Evolutionary conservation across 2,329 filamentous ascomycete species (phyloP), one percentile per base, ranked within the genome.

Genomic region (Neofusicoccum sp.): DNA sequence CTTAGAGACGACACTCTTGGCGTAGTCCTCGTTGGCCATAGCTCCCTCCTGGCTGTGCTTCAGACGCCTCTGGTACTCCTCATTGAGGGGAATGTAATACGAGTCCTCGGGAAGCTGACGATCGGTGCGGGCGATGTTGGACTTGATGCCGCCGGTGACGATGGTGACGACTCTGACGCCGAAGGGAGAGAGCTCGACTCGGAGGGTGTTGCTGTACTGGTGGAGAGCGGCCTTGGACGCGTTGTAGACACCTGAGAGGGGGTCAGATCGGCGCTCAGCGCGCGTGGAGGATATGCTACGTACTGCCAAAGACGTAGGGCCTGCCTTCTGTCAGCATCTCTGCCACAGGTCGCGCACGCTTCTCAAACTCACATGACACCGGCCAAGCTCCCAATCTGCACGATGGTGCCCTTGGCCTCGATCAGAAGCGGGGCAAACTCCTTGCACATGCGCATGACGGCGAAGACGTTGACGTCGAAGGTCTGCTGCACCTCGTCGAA

Each of bases 71-170:
- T 76, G 71, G 67, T 85, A 86, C 61, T 83, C 79, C 4, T 71
- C 73, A 43, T 79, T 74, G 33, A 86, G 74, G 0, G 83, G 80
- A 24, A 78, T 64, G 67, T 85, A 86, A 24, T 84, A 73, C 0
- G 79, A 83, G 47, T 77, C 75, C 7, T 75, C 70, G 2, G 75
- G 73, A 7, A 87, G 68, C 4, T 71, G 69, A 28, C 83, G 76
- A 12, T 82, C 70, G 4, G 73, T 77, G n/a, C 84, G 77, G 3
- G 82, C 80, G 65, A 87, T 85, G 33, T 82, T 82, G 43, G 79
- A 82, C 68, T 82, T 80, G 33, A 87, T 84, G 8, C 85, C 84
- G 8, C 85, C 85, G 1, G 85, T 87, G 6, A 87, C 72, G 4
- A 82, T 70, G 0, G 73, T 80, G 7, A 81, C 66, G 6, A 82